phyloP scores from a whole-genome alignment of 2,329 filamentous ascomycete species.

The Didymella pinodella region DNA sequence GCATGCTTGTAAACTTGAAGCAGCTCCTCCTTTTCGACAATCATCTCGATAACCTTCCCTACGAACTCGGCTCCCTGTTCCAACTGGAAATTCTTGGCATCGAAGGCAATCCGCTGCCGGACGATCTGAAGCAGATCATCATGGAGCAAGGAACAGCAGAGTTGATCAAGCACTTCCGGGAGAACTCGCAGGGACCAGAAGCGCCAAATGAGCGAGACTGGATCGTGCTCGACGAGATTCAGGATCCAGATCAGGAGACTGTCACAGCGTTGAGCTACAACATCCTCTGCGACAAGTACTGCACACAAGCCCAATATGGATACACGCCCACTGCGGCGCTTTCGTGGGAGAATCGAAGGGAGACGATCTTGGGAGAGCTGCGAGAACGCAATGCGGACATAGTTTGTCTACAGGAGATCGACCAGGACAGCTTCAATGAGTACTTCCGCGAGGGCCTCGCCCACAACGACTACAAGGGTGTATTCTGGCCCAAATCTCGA shows the following conservation, averaged over 20 bases:
- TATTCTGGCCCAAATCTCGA: conserved; percentile 89
- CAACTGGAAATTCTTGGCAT: conserved; percentile 89
- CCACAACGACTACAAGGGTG: conserved; percentile 88
- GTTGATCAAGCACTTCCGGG: conserved; percentile 81
- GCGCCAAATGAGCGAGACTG: conserved; percentile 79
- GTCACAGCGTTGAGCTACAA: conserved; percentile 94
- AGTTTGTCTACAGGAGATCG: conserved; percentile 91
- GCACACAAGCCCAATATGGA: conserved; percentile 83
- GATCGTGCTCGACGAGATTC: conserved; percentile 72
- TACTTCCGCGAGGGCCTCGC: conserved; percentile 89
- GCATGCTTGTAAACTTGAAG: conserved; percentile 94
- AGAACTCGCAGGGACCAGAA: conserved; percentile 80
- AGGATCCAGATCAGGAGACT: conserved; percentile 64
- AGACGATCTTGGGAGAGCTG: conserved; percentile 84
- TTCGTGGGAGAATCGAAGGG: conserved; percentile 84
- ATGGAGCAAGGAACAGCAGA: conserved; percentile 87
- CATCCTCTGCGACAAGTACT: conserved; percentile 92
- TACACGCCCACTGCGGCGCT: conserved; percentile 86
- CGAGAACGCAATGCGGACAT: conserved; percentile 83
- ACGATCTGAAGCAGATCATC: conserved; percentile 79
- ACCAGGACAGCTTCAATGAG: conserved; percentile 88
- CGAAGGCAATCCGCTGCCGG: conserved; percentile 86
- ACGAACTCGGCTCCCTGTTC: conserved; percentile 87
- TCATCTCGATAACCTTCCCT: conserved; percentile 79
- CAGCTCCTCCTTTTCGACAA: conserved; percentile 91